Conservation (phyloP, 2,329 filamentous ascomycete species). For the Fusarium hostae region DNA sequence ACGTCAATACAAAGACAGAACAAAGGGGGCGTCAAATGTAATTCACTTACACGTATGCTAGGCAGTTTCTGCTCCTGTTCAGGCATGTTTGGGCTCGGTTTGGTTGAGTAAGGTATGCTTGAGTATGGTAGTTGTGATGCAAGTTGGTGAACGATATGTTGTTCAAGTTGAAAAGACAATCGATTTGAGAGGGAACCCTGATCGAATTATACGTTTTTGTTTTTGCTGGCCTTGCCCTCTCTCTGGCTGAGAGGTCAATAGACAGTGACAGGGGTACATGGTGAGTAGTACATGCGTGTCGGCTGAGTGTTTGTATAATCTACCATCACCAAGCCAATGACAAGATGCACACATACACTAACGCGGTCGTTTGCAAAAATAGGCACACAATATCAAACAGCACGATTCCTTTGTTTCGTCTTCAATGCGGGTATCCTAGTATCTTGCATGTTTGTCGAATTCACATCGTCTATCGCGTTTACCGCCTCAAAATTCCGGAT, state of each 20-base stretch:
- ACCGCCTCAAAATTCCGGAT: conserved; percentile 34
- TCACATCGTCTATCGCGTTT: neutral
- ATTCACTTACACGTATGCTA: neutral
- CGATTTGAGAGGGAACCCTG: neutral
- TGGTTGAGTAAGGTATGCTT: neutral
- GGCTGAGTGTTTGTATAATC: neutral
- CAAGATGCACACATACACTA: neutral
- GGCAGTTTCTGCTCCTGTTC: neutral
- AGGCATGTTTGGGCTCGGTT: neutral
- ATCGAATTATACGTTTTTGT: too few species aligned
- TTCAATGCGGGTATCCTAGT: conserved; percentile 29
- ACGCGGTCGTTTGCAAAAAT: neutral
- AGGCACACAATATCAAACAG: neutral
- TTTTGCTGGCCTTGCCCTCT: neutral
- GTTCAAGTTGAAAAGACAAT: neutral
- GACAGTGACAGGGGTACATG: neutral
- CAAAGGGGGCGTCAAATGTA: too few species aligned
- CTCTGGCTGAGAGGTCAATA: neutral
- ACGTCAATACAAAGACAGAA: neutral
- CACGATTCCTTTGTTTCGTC: neutral
- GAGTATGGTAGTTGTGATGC: neutral
- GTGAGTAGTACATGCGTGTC: neutral
- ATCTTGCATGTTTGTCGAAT: neutral
- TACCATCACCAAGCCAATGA: neutral
- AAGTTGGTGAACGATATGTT: too few species aligned